Conservation (phyloP, 2,329 filamentous ascomycete species). For the Pestalotiopsis sp. region DNA sequence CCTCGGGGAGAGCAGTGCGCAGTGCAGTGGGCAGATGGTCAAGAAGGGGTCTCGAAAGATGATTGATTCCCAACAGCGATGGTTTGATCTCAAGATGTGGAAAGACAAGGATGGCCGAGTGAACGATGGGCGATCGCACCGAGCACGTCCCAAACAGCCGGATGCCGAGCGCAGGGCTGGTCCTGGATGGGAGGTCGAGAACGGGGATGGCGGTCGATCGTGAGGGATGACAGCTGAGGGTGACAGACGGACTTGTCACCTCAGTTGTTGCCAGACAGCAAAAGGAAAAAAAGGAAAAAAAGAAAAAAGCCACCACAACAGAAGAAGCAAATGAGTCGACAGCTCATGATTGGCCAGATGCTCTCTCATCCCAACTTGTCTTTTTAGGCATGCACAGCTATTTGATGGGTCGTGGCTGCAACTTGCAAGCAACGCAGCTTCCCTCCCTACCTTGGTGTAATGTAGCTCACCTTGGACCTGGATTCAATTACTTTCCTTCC, state of each 20-base stretch:
- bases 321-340: neutral
- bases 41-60: too few relatives aligned
- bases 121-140: neutral
- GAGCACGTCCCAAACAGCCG: neutral
- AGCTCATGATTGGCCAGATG: neutral
- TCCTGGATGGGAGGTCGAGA: neutral
- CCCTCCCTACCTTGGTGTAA: neutral
- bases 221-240: neutral
- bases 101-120: neutral
- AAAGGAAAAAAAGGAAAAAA: neutral
- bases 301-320: neutral
- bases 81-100: neutral
- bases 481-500: neutral
- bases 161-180: neutral
- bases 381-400: slow-evolving; percentile 5
- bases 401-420: neutral
- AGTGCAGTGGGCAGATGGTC: too few relatives aligned
- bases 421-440: neutral
- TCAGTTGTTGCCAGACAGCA: neutral
- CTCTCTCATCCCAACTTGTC: neutral
- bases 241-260: neutral
- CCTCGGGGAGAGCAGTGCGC: too few relatives aligned
- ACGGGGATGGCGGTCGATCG: neutral
- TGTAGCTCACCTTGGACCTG: neutral
- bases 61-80: neutral